Evolutionary conservation across 495 filamentous ascomycete genomes (phyloP), one percentile per base, ranked within the genome.

Genomic region (Neurospora sp.): DNA sequence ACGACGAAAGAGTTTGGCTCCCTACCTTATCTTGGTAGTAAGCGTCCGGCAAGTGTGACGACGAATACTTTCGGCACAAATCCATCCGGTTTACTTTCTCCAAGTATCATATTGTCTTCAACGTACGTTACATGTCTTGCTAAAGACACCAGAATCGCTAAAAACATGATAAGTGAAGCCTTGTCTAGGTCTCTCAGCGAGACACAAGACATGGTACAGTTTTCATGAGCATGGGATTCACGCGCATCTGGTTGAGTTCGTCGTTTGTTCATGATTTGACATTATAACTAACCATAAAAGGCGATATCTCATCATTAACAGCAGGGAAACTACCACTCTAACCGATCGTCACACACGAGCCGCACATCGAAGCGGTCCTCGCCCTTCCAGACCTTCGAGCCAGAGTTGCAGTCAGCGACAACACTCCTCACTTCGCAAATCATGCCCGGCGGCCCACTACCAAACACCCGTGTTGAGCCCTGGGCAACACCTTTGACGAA

Each of bases 361-460:
- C 78, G 72, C 4, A 91, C 86, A 81, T 91, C 86, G 59, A 83
- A 87, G 68, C 82, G 81, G 70, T 85, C 85, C 18, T 89, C 82
- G 3, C 88, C 88, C 71, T 74, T 83, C 85, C 86, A 88, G 4
- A 89, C 87, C 76, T 79, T 83, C 0, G 73, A 69, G 0, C 81
- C 84, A 38, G 83, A 82, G 78, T 89, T 89, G 40, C 79, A 83
- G 68, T 71, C 72, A 0, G 89, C 88, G 20, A 92, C 88, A 0
- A 86, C 84, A 44, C 70, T 73, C 40, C 90, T 81, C 69, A 91
- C 72, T 68, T 88, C 87, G 3, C 80, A 82, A 4, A 89, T 85
- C 86, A 91, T 88, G 2, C 81, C 83, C n/a, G 83, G 80, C 22
- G 91, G 90, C 20, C 90, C 90, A 74, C 88, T 91, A 0, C 84